Evolutionary conservation across 371 early-diverging fungal species (phyloP), one percentile per base, ranked within the genome.

Genomic region (Mucor irregularis): DNA sequence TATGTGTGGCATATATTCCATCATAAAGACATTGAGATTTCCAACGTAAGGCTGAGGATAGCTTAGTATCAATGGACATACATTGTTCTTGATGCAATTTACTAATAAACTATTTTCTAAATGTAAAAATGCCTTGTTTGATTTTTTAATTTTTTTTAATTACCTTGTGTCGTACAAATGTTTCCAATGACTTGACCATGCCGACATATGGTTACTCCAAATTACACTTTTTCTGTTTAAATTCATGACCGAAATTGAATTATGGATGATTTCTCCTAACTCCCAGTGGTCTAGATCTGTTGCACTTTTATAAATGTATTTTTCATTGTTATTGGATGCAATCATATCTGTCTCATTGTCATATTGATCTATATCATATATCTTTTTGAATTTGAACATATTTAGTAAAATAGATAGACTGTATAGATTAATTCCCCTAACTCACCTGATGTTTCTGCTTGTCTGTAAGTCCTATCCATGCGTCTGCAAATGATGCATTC

Each of bases 351-450:
- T 22, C 21, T 26, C 14, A 5, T 21, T 13, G n/a, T 49, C 30
- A 47, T 64, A 64, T 39, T 64, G 59, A 33, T 64, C 64, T 3
- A 54, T 55, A 44, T 64, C 64, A 37, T 64, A 59, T 24, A 64
- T 26, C 64, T 64, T 39, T 25, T 33, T n/a, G 16, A 14, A 9
- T 8, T 1, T 46, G 31, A 46, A 19, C n/a, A 28, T n/a, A n/a
- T n/a, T n/a, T n/a, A n/a, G n/a, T n/a, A n/a, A n/a, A n/a, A n/a
- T n/a, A n/a, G n/a, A n/a, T n/a, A n/a, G n/a, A n/a, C n/a, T n/a
- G n/a, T n/a, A n/a, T n/a, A n/a, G n/a, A n/a, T n/a, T n/a, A n/a
- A n/a, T n/a, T n/a, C n/a, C n/a, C n/a, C n/a, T n/a, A 2, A 39
- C 49, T 57, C 22, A 58, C 58, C 40, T 58, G 58, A 50, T 58